Conservation (phyloP, 1,139 yeast species). For the Debaryomyces subglobosus region DNA sequence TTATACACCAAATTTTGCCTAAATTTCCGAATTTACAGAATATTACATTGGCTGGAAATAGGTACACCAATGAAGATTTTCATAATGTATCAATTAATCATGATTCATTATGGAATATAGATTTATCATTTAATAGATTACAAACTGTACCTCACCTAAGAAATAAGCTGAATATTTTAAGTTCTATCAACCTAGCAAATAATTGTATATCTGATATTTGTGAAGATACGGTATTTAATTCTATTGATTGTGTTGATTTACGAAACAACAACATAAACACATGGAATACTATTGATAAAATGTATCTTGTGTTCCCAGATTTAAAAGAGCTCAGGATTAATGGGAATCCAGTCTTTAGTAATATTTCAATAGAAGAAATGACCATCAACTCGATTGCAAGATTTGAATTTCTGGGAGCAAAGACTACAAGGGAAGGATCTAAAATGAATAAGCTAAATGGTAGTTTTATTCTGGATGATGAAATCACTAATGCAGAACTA, state of each 20-base stretch:
- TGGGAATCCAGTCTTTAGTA: conserved; percentile 53
- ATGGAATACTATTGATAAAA: conserved; percentile 54
- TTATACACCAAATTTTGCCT: conserved; percentile 28
- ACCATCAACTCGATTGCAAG: conserved; percentile 54
- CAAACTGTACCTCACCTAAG: conserved; percentile 30
- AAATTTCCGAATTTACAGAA: conserved; percentile 47
- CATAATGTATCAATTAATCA: conserved; percentile 12
- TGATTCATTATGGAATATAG: conserved; percentile 28
- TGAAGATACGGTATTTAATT: background rate
- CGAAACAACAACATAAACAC: conserved; percentile 45
- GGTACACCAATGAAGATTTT: conserved; percentile 29
- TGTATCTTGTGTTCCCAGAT: conserved; percentile 35
- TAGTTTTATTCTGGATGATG: conserved; percentile 43
- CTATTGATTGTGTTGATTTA: conserved; percentile 40
- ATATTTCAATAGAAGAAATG: conserved; percentile 35
- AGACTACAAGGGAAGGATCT: conserved; percentile 11
- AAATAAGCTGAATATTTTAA: conserved; percentile 11
- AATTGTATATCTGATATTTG: conserved; percentile 23
- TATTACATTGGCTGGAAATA: conserved; percentile 54
- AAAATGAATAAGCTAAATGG: conserved; percentile 57
- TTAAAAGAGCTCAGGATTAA: conserved; percentile 50
- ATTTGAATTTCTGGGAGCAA: conserved; percentile 28
- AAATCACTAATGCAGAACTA: conserved; percentile 66
- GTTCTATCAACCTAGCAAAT: conserved; percentile 26
- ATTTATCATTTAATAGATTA: conserved; percentile 50